These are phyloP conservation scores for Aristolochia fimbriata DNA, from an alignment of 164 flowering plant species.

Conservation along the genomic window DNA sequence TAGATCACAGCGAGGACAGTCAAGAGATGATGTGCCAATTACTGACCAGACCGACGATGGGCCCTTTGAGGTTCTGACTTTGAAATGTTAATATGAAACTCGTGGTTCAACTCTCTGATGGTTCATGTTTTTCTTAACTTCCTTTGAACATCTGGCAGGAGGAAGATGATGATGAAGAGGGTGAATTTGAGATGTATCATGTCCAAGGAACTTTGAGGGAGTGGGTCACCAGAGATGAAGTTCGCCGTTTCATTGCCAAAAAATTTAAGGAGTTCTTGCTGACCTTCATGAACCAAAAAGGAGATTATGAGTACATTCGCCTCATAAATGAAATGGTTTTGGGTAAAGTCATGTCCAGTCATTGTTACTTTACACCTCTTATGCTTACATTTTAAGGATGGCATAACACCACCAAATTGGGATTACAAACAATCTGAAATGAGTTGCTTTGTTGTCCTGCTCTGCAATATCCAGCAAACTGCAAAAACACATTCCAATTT, in stretches of 20 bases:
- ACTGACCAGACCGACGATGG: conserved; percentile 87
- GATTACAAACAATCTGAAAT: no score
- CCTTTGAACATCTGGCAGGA: conserved; percentile 28
- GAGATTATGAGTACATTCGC: conserved; percentile 61
- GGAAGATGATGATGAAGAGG: conserved; percentile 78
- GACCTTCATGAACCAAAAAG: conserved; percentile 62
- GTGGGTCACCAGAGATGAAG: conserved; percentile 99
- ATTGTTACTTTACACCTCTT: no score
- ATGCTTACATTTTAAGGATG: no score
- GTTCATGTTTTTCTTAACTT: not conserved
- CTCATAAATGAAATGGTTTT: conserved; percentile 91
- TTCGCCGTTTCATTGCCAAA: conserved; percentile 83
- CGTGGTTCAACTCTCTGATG: not conserved
- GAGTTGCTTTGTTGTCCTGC: no score
- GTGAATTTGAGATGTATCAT: conserved; percentile 76
- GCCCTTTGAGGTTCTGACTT: conserved; percentile 41
- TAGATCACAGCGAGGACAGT: conserved; percentile 50
- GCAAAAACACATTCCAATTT: no score
- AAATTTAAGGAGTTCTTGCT: conserved; percentile 81
- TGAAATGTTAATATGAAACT: not conserved
- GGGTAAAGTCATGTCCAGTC: conserved; percentile 25
- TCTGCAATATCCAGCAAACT: no score
- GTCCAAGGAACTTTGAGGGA: conserved; percentile 95
- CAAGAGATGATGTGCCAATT: conserved; percentile 77
- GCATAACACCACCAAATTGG: no score